Evolutionary conservation across 805 yeast species (phyloP).

Genomic region (Saturnispora halmiae): DNA sequence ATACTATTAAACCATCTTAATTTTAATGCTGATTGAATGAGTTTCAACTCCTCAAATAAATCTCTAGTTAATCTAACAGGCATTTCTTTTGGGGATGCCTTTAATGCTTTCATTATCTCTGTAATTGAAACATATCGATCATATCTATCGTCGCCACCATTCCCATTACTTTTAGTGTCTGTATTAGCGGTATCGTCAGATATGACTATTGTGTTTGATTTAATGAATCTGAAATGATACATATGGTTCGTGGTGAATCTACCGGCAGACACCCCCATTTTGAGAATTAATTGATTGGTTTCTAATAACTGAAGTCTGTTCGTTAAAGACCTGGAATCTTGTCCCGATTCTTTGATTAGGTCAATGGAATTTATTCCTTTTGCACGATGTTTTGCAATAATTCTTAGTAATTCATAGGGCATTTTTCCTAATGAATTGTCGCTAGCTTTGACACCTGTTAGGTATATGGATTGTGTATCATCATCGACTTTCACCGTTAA

Average conservation of each 20-base stretch:
- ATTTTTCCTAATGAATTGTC: slow-evolving; percentile 45
- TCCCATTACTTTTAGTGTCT: neutral
- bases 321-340: slow-evolving; percentile 64
- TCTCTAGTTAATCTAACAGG: slow-evolving; percentile 53
- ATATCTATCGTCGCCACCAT: slow-evolving; percentile 1
- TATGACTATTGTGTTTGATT: slow-evolving; percentile 7
- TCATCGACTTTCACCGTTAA: slow-evolving; percentile 34
- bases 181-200: neutral
- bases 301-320: slow-evolving; percentile 49
- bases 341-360: slow-evolving; percentile 47
- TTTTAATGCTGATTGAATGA: slow-evolving; percentile 32
- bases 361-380: slow-evolving; percentile 53
- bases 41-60: slow-evolving; percentile 48
- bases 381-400: slow-evolving; percentile 48
- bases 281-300: slow-evolving; percentile 40
- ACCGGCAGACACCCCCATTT: slow-evolving; percentile 29
- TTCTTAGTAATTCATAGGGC: slow-evolving; percentile 47
- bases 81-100: slow-evolving; percentile 42
- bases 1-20: slow-evolving; percentile 34
- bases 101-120: slow-evolving; percentile 40
- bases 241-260: slow-evolving; percentile 48
- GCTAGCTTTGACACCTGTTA: slow-evolving; percentile 48
- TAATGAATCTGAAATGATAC: slow-evolving; percentile 38
- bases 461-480: slow-evolving; percentile 46
- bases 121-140: slow-evolving; percentile 18